A percentile compares a stretch with the other conserved stretches of the same genome.
These are phyloP conservation scores for Metschnikowia santaceciliae DNA, from an alignment of 805 yeast species.

Conservation along the genomic window DNA sequence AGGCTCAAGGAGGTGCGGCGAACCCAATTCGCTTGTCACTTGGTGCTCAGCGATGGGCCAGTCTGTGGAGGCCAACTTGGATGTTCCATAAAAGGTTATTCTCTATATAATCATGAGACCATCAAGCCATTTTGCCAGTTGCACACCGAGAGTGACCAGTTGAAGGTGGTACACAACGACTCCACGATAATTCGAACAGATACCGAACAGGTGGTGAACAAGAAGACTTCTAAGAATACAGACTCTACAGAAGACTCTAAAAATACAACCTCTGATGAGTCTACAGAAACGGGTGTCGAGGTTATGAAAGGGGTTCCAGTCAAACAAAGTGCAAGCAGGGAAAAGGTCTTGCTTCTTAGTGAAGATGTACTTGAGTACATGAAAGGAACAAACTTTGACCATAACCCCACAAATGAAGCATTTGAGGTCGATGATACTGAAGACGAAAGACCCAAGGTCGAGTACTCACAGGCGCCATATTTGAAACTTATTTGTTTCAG, in stretches of 20 bases:
- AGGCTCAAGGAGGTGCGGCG: conserved; percentile 61
- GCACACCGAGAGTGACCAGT: conserved; percentile 49
- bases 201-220: conserved; percentile 24
- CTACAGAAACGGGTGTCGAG: not conserved
- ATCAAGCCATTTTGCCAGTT: conserved; percentile 48
- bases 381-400: conserved; percentile 34
- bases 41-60: conserved; percentile 50
- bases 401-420: conserved; percentile 16
- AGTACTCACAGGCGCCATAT: conserved; percentile 38
- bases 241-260: no score
- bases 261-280: no score
- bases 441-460: conserved; percentile 7
- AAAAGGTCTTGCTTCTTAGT: conserved; percentile 23
- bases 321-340: conserved; percentile 11
- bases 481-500: conserved; percentile 70
- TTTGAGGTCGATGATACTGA: conserved; percentile 6
- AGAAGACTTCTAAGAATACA: no score
- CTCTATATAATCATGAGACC: conserved; percentile 54
- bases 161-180: conserved; percentile 45
- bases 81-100: conserved; percentile 69
- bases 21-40: conserved; percentile 56
- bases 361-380: conserved; percentile 26
- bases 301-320: conserved; percentile 22
- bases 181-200: conserved; percentile 8
- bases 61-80: conserved; percentile 37